Evolutionary conservation across 306 rosid species (phyloP).

Genomic region (Hylodesmum podocarpum): DNA sequence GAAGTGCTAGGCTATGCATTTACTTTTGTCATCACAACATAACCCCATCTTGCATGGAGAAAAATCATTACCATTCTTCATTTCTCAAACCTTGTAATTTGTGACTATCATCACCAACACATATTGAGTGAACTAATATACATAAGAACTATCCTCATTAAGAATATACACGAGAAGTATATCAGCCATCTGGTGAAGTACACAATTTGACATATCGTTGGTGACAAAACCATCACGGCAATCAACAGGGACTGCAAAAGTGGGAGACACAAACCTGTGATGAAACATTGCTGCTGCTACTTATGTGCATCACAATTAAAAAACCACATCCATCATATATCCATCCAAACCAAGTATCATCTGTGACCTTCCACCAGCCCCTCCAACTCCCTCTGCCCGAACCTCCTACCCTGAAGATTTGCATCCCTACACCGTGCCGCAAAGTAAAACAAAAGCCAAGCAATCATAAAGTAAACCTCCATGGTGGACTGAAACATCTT

Average conservation of each 20-base stretch:
- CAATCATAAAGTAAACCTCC: constrained; percentile 95
- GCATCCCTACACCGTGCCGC: constrained; percentile 75
- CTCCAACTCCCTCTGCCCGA: constrained; percentile 74
- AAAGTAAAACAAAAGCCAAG: constrained; percentile 85
- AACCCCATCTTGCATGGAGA: constrained; percentile 41
- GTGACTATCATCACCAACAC: constrained; percentile 44
- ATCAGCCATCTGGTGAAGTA: constrained; percentile 53
- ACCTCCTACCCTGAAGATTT: constrained; percentile 59
- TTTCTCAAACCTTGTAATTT: constrained; percentile 46
- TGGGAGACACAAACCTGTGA: constrained; percentile 44
- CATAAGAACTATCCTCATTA: constrained; percentile 60
- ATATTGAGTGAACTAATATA: constrained; percentile 50
- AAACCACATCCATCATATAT: constrained; percentile 30
- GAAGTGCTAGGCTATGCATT: constrained; percentile 17
- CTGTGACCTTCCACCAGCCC: constrained; percentile 68
- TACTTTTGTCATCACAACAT: constrained; percentile 19
- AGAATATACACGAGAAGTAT: constrained; percentile 68
- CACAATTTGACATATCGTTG: constrained; percentile 57
- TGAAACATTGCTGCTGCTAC: constrained; percentile 45
- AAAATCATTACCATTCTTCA: constrained; percentile 45
- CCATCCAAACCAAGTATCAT: constrained; percentile 47
- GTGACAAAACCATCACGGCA: constrained; percentile 50
- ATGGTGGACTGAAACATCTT: constrained; percentile 74
- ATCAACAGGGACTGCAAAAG: constrained; percentile 49
- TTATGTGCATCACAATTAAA: constrained; percentile 37